A percentile compares a stretch with the other conserved stretches of the same genome.
These are phyloP conservation scores for Dothiorella sarmentorum DNA, from an alignment of 2,329 filamentous ascomycete species.

Conservation along the genomic window DNA sequence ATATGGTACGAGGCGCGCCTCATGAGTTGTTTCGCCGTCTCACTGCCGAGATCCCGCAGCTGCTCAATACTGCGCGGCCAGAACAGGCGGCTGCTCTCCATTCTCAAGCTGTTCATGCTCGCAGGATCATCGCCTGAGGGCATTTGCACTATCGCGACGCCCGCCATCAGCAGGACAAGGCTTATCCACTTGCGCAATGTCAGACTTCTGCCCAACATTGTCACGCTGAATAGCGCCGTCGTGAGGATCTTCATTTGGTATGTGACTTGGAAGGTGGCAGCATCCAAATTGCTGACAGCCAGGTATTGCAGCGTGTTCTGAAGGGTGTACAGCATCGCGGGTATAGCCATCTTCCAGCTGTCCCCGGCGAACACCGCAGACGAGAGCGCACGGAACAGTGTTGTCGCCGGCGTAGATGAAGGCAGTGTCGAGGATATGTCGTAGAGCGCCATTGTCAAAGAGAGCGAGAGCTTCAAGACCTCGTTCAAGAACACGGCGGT, in stretches of 20 bases:
- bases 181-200: slow-evolving; percentile 74
- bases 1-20: slow-evolving; percentile 37
- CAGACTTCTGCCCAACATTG: slow-evolving; percentile 68
- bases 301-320: slow-evolving; percentile 94
- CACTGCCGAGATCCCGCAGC: slow-evolving; percentile 61
- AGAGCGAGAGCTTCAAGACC: slow-evolving; percentile 82
- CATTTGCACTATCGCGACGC: slow-evolving; percentile 81
- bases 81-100: slow-evolving; percentile 56
- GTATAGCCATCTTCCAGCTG: slow-evolving; percentile 91
- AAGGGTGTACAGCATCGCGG: slow-evolving; percentile 81
- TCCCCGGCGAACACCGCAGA: slow-evolving; percentile 81
- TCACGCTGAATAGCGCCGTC: slow-evolving; percentile 81
- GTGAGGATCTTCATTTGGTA: slow-evolving; percentile 94
- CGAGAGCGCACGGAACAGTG: slow-evolving; percentile 75
- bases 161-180: slow-evolving; percentile 72
- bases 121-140: slow-evolving; percentile 58
- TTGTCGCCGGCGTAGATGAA: slow-evolving; percentile 73
- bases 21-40: slow-evolving; percentile 48
- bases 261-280: slow-evolving; percentile 88
- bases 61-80: slow-evolving; percentile 79
- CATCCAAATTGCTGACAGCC: slow-evolving; percentile 84
- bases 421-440: slow-evolving; percentile 77
- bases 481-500: slow-evolving; percentile 94
- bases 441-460: slow-evolving; percentile 81
- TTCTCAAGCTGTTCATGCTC: slow-evolving; percentile 57